phyloP scores from a whole-genome alignment of 768 basidiomycete genomes.

The Suillus bovinus region DNA sequence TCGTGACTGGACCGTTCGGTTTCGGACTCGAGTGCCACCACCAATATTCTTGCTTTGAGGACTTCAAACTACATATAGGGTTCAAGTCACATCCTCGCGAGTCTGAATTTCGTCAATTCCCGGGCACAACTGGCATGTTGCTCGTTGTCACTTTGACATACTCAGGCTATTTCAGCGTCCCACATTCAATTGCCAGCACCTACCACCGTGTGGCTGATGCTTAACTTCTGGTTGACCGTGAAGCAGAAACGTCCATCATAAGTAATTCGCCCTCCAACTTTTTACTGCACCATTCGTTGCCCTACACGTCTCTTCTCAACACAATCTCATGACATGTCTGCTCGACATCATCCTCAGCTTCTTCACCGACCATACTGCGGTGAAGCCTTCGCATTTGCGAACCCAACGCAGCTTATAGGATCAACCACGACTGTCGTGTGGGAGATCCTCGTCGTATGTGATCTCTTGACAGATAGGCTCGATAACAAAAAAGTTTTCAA shows the following conservation, averaged over 20 bases:
- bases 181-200: slow-evolving; percentile 81
- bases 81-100: no score
- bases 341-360: slow-evolving; percentile 86
- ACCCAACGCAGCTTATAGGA: slow-evolving; percentile 55
- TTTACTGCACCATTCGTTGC: slow-evolving; percentile 91
- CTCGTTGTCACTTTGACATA: slow-evolving; percentile 13
- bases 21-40: no score
- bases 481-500: slow-evolving; percentile 66
- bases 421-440: slow-evolving; percentile 71
- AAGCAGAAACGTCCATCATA: slow-evolving; percentile 94
- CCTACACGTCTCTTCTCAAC: slow-evolving; percentile 70
- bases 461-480: slow-evolving; percentile 62
- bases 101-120: no score
- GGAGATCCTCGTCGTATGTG: slow-evolving; percentile 72
- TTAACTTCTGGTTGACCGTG: slow-evolving; percentile 89
- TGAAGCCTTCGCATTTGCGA: slow-evolving; percentile 69
- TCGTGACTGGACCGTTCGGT: no score
- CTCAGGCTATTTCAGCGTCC: slow-evolving; percentile 61
- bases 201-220: slow-evolving; percentile 89
- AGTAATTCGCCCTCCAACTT: slow-evolving; percentile 89
- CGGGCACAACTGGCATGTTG: no score
- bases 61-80: no score
- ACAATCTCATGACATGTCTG: slow-evolving; percentile 72
- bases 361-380: slow-evolving; percentile 92
- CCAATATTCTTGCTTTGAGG: no score